Evolutionary conservation across 176 grass and related monocot species (phyloP), one percentile per base, ranked within the genome.

Genomic region (Oryza rufipogon): DNA sequence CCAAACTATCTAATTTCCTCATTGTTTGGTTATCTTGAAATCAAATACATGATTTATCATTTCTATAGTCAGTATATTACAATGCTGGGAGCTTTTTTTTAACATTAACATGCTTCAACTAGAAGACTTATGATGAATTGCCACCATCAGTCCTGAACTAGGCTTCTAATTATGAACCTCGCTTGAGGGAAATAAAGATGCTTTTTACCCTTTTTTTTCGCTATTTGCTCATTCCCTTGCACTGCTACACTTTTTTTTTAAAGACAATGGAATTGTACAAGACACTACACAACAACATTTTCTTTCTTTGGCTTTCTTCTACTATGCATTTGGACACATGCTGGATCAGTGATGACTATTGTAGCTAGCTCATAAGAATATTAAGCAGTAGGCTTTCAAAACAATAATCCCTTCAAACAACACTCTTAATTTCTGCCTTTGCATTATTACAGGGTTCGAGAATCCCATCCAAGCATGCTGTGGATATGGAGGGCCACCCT

Each of bases 401-500:
- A 65, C 0, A n/a, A 45, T 73, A 61, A 38, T 32, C 30, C 30
- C 30, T 32, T n/a, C 7, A 86, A 73, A 56, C 38, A 46, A 39
- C 13, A 64, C 14, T 9, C 78, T 77, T 33, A 49, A 87, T 71
- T 80, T 42, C 25, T 14, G 5, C 17, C 12, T 72, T 7, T 38
- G 4, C 12, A 67, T 44, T 71, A 74, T 11, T 81, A 45, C 81
- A 99, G 96, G 96, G 39, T 99, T 99, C 25, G 93, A 96, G 68
- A 68, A 93, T 72, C 74, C 91, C 32, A 84, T 84, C 30, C 13
- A 90, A 75, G 88, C 85, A 65, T 99, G 96, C 72, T 99, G 93
- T 87, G 96, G 93, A 71, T 96, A 95, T 74, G 96, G 96, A 64
- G 96, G 96, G 13, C 89, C 85, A 39, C 91, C 91, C 48, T 66